Evolutionary conservation across 2,329 filamentous ascomycete species (phyloP).

Genomic region (Celoporthe dispersa): DNA sequence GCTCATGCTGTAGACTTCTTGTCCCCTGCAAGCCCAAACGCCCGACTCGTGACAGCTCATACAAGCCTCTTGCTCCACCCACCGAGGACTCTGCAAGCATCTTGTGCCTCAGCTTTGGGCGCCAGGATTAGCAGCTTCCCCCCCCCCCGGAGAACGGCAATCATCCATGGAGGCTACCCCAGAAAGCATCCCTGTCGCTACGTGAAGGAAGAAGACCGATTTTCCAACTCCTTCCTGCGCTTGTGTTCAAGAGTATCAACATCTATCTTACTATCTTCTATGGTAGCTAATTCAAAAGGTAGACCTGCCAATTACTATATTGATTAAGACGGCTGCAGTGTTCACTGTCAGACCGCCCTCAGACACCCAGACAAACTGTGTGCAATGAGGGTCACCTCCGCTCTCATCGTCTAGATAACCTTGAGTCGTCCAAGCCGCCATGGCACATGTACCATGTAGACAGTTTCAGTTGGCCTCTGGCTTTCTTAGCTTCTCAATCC

Average conservation of each 20-base stretch:
- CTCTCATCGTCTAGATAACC: background rate
- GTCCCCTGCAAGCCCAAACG: background rate
- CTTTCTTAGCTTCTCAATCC: background rate
- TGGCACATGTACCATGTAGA: slow-evolving; percentile 9
- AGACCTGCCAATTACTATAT: background rate
- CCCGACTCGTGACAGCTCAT: background rate
- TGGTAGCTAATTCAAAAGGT: background rate
- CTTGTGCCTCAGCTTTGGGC: background rate
- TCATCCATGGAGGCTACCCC: background rate
- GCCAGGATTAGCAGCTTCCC: background rate
- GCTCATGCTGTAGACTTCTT: slow-evolving; percentile 2
- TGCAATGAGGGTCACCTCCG: background rate
- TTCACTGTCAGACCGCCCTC: background rate
- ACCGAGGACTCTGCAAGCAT: background rate
- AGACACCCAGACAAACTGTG: background rate
- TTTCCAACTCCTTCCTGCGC: background rate
- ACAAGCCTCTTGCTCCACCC: background rate
- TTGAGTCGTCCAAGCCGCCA: background rate
- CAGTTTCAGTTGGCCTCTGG: slow-evolving; percentile 4
- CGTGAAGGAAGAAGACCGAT: background rate
- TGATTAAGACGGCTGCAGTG: background rate
- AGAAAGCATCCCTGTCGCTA: background rate
- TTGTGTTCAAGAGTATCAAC: slow-evolving; percentile 13
- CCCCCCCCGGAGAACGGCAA: background rate
- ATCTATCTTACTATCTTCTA: background rate